A percentile compares a stretch with the other conserved stretches of the same genome.
These are phyloP conservation scores for Coelastrella sp. DNA, from an alignment of 139 green algal species.

Conservation along the genomic window DNA sequence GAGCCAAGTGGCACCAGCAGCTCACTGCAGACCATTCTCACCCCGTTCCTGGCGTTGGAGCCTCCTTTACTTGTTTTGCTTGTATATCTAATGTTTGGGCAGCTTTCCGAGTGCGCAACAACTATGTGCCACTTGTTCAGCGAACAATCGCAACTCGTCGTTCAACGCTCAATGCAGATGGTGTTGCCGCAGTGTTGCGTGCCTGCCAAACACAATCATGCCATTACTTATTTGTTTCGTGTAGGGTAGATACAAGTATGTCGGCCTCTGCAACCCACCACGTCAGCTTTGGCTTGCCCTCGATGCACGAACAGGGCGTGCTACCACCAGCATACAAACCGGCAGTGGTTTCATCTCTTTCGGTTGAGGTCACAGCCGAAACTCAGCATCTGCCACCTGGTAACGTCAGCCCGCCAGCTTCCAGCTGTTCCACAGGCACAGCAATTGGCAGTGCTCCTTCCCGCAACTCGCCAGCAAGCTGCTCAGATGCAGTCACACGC, in stretches of 20 bases:
- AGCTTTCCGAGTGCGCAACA: neutral
- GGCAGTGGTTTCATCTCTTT: neutral
- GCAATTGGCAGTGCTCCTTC: neutral
- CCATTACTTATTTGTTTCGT: too few species aligned
- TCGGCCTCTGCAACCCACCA: neutral
- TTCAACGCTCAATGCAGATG: too few species aligned
- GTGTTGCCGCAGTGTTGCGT: too few species aligned
- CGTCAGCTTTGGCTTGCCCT: neutral
- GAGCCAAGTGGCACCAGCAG: neutral
- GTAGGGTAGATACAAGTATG: too few species aligned
- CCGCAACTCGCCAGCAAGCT: neutral
- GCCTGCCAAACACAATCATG: too few species aligned
- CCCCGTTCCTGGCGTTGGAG: neutral
- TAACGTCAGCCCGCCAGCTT: slow-evolving; percentile 23
- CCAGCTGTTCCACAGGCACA: slow-evolving; percentile 25
- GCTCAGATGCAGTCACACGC: neutral
- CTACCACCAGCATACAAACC: neutral
- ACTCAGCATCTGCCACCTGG: neutral
- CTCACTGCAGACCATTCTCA: neutral
- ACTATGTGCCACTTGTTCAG: neutral
- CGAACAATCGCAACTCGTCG: neutral
- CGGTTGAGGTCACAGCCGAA: neutral
- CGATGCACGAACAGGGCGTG: neutral
- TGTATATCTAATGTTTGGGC: neutral
- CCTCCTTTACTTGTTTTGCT: neutral